These are phyloP conservation scores for Neurospora sp. DNA, from an alignment of 495 filamentous ascomycete species.

Conservation along the genomic window DNA sequence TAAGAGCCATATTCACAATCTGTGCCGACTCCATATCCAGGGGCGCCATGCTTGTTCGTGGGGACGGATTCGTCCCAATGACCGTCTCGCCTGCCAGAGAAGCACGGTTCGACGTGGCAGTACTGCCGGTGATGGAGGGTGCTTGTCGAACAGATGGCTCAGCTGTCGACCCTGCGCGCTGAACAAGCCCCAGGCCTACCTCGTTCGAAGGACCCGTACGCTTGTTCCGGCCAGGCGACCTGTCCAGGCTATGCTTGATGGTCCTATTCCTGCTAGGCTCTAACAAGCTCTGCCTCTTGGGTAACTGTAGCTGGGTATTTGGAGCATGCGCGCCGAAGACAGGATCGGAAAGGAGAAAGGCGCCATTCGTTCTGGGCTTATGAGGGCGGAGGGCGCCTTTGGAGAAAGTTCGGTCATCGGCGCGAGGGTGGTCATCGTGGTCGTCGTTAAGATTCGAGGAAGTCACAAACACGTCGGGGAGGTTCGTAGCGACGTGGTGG, in stretches of 20 bases:
- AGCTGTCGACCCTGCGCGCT: neutral
- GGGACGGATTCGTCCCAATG: constrained; percentile 5
- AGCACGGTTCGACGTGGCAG: constrained; percentile 9
- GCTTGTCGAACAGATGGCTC: neutral
- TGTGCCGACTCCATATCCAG: constrained; percentile 69
- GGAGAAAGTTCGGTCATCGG: constrained; percentile 15
- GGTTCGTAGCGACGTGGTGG: constrained; percentile 7
- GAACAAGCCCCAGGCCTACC: neutral
- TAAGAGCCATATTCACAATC: constrained; percentile 84
- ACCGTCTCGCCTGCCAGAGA: constrained; percentile 12
- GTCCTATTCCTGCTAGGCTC: constrained; percentile 5
- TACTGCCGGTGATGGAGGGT: neutral
- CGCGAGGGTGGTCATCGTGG: constrained; percentile 3
- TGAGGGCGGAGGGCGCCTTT: constrained; percentile 20
- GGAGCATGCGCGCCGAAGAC: constrained; percentile 7
- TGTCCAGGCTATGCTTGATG: constrained; percentile 5
- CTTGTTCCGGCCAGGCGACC: neutral
- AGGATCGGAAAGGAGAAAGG: constrained; percentile 36
- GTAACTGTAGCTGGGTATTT: neutral
- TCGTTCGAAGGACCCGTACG: neutral
- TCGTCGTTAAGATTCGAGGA: neutral
- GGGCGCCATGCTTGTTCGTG: constrained; percentile 10
- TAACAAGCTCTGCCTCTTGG: constrained; percentile 7
- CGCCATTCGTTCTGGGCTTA: constrained; percentile 33
- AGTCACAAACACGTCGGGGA: neutral